Conservation (phyloP, 2,329 filamentous ascomycete species). For the Colletotrichum sp. region DNA sequence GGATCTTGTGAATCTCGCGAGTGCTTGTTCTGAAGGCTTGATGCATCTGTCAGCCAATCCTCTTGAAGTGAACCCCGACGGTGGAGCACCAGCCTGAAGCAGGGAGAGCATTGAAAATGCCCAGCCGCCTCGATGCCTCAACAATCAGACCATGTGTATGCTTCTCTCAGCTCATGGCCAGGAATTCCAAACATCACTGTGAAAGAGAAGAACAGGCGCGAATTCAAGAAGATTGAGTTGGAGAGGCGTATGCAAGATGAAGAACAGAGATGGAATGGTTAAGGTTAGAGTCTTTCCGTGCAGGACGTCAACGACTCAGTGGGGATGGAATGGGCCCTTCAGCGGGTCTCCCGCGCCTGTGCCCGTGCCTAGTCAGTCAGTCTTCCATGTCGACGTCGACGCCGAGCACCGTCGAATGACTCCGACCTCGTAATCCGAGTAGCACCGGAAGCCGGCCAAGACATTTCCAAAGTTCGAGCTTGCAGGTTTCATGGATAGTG, state of each 20-base stretch:
- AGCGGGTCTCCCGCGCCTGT: neutral
- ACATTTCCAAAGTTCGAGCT: neutral
- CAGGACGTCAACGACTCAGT: neutral
- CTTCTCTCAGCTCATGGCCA: neutral
- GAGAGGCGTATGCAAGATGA: neutral
- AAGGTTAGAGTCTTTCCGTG: neutral
- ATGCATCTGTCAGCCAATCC: neutral
- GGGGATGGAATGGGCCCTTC: neutral
- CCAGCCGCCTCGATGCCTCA: neutral
- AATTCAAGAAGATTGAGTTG: neutral
- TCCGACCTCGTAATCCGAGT: neutral
- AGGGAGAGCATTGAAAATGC: neutral
- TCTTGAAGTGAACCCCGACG: neutral
- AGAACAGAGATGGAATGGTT: neutral
- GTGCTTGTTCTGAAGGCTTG: constrained; percentile 4
- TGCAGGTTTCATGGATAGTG: neutral
- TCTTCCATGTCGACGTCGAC: neutral
- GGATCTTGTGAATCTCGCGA: neutral
- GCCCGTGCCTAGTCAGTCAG: neutral
- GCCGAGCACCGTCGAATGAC: neutral
- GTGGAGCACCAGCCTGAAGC: neutral
- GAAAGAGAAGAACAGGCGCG: neutral
- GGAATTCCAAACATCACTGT: neutral
- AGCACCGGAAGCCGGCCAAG: neutral
- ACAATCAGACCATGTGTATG: neutral